Evolutionary conservation across 108 stramenopile genomes (phyloP).

Genomic region (Nitzschia palea): DNA sequence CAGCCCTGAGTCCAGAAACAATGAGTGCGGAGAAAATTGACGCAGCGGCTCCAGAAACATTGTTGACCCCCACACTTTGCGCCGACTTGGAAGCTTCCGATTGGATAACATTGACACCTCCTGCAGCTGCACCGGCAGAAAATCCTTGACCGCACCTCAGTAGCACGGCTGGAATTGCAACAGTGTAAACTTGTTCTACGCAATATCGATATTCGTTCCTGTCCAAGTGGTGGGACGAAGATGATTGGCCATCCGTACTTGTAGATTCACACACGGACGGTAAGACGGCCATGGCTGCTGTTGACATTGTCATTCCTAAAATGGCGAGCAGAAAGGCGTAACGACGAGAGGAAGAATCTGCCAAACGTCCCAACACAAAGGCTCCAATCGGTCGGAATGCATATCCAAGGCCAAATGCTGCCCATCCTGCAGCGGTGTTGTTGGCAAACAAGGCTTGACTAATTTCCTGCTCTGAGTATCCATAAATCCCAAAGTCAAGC

Average conservation of each 20-base stretch:
- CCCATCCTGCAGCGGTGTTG: not conserved
- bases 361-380: slow-evolving; percentile 4
- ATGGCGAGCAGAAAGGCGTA: slow-evolving; percentile 2
- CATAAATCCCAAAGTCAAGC: slow-evolving; percentile 23
- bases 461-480: slow-evolving; percentile 14
- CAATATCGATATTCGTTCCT: not conserved
- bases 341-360: slow-evolving; percentile 8
- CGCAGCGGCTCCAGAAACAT: slow-evolving; percentile 5
- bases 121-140: slow-evolving; percentile 20
- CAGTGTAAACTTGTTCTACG: not conserved
- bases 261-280: slow-evolving; percentile 11
- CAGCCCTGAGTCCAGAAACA: slow-evolving; percentile 4
- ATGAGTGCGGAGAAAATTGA: slow-evolving; percentile 9
- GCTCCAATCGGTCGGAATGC: slow-evolving; percentile 14
- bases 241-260: too few species aligned
- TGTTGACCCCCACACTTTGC: slow-evolving; percentile 16
- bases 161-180: slow-evolving; percentile 7
- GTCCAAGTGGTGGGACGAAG: not conserved
- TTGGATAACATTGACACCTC: slow-evolving; percentile 16
- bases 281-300: slow-evolving; percentile 6
- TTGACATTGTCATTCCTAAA: slow-evolving; percentile 8
- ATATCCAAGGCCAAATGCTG: slow-evolving; percentile 13
- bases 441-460: slow-evolving; percentile 7
- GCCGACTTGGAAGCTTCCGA: slow-evolving; percentile 6
- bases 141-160: slow-evolving; percentile 15